Conservation (phyloP, 2,329 filamentous ascomycete genomes). For the Mycosphaerelloides madeirae region DNA sequence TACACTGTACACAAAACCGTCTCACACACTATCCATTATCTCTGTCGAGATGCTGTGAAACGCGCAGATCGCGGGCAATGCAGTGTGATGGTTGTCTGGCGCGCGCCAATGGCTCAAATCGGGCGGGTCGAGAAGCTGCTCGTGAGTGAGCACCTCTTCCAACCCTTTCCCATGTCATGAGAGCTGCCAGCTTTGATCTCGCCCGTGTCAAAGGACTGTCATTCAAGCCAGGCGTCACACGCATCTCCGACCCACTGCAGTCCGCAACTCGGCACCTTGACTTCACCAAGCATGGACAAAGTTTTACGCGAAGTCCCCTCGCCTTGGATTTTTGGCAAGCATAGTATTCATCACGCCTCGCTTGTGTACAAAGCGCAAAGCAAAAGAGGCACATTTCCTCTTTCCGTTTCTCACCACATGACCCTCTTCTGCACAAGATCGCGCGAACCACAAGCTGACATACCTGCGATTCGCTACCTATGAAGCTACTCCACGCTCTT, state of each 20-base stretch:
- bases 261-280: constrained; percentile 7
- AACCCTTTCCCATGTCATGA: neutral
- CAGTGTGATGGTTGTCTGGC: neutral
- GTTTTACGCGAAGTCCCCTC: no score
- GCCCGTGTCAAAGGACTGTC: no score
- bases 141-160: neutral
- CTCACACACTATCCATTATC: no score
- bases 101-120: constrained; percentile 3
- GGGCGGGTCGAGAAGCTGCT: neutral
- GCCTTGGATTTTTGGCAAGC: neutral
- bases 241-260: neutral
- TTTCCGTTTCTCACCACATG: constrained; percentile 1
- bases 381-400: neutral
- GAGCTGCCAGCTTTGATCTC: neutral
- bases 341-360: constrained; percentile 3
- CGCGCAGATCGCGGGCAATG: no score
- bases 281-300: constrained; percentile 7
- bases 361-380: neutral
- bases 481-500: neutral
- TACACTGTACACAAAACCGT: no score
- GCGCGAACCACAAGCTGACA: neutral
- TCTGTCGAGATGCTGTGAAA: no score
- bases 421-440: constrained; percentile 4
- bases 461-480: neutral
- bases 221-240: no score